Conservation (phyloP, 257 asterid species). For the Fraxinus pennsylvanica region DNA sequence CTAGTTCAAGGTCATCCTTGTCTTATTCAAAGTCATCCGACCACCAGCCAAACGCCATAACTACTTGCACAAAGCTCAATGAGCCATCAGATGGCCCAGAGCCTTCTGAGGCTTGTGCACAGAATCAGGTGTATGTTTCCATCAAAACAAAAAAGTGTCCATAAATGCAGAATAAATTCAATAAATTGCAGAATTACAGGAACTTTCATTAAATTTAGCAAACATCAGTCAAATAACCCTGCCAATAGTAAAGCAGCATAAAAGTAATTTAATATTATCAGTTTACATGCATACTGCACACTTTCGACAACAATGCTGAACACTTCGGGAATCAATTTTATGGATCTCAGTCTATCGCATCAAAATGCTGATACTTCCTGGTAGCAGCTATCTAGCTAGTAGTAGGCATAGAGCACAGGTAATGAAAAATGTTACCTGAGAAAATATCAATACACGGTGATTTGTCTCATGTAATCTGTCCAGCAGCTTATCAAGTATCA, state of each 20-base stretch:
- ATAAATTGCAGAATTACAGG: neutral
- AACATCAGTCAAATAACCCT: neutral
- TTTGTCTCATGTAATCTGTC: constrained; percentile 84
- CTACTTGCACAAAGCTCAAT: neutral
- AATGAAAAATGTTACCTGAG: constrained; percentile 63
- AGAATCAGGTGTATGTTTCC: neutral
- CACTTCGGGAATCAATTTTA: neutral
- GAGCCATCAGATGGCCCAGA: neutral
- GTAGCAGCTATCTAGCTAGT: constrained; percentile 6
- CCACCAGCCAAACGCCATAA: neutral
- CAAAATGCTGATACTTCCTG: neutral
- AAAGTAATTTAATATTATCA: neutral
- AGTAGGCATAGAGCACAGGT: constrained; percentile 1
- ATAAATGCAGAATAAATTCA: neutral
- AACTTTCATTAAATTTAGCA: neutral
- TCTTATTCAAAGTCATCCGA: neutral
- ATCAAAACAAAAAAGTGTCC: neutral
- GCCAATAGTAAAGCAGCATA: too few species aligned
- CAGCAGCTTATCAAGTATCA: constrained; percentile 89
- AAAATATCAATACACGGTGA: constrained; percentile 95
- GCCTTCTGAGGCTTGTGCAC: neutral
- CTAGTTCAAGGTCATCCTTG: neutral
- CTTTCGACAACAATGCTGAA: neutral
- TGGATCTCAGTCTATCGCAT: neutral
- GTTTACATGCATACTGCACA: neutral